Base-by-base conservation (phyloP, 2,329 filamentous ascomycete genomes). In the Magnaporthiopsis rhizophila region DNA sequence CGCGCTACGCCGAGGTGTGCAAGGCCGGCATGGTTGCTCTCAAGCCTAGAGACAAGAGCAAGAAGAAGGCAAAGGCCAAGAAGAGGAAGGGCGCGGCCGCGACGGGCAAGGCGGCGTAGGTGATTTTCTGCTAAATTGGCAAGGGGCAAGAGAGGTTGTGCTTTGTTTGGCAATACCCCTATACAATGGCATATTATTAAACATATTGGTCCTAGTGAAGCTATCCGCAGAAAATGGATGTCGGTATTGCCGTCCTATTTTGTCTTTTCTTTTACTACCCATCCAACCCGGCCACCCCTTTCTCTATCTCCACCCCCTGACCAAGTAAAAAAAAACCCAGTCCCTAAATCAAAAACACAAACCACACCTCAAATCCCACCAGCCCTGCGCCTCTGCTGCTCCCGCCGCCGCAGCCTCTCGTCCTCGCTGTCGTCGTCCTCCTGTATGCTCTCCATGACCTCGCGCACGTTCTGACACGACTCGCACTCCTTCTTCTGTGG, bases 11-110 rank as follows among this genome's bases (percentile, higher is more conserved):
- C 28, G 95, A 98, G 69, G 83, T 92, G 3, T 97, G 93, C 78
- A 97, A 96, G 80, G 80, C 83, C 0, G 92, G 92, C 7, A 97
- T 98, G 92, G 83, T 85, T 61, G 88, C 89, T 9, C 74, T 99
- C 77, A 98, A 97, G 85, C 97, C 96, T 74, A 84, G 95, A 69
- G 94, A 98, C 78, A 85, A 92, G 72, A 96, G 89, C 76, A 94
- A 91, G 83, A 87, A 88, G 80, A 91, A 90, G 74, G 87, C 89
- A 70, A 90, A 89, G 74, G 91, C 89, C 68, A 91, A 89, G 79
- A 86, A 82, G 78, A 90, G 87, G 80, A 88, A 84, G 76, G 76
- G 75, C 0, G 71, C 72, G 11, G 68, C 71, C 53, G 70, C 70
- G 24, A 21, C 67, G 21, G 62, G 53, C 13, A 62, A 62, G 61